phyloP scores from a whole-genome alignment of 2,329 filamentous ascomycete species.

The Botrytis tulipae region DNA sequence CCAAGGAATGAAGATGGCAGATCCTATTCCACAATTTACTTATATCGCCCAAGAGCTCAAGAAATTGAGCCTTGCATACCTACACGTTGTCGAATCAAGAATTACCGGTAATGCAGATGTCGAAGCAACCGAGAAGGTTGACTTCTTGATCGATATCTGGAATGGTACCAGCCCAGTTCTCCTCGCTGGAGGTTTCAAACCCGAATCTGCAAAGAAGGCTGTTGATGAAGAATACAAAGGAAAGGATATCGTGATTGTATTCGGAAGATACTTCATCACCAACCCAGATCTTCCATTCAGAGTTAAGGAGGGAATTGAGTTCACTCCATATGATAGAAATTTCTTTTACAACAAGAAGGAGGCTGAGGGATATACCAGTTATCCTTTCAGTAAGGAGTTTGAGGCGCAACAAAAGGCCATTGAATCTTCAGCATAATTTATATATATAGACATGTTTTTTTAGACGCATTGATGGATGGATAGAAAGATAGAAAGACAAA shows the following conservation, averaged over 20 bases:
- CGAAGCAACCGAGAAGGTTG: constrained; percentile 42
- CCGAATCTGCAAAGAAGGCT: constrained; percentile 42
- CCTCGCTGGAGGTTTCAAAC: constrained; percentile 48
- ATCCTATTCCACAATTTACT: constrained; percentile 62
- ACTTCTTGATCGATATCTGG: constrained; percentile 49
- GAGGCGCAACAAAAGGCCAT: constrained; percentile 22
- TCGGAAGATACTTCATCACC: constrained; percentile 46
- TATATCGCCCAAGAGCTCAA: constrained; percentile 54
- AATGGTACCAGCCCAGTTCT: constrained; percentile 46
- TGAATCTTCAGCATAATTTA: background rate
- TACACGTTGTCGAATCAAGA: constrained; percentile 59
- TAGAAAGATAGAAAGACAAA: background rate
- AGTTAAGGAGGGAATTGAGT: constrained; percentile 41
- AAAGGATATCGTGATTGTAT: constrained; percentile 43
- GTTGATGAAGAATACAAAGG: constrained; percentile 40
- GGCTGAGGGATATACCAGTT: constrained; percentile 41
- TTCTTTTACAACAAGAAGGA: constrained; percentile 40
- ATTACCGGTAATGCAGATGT: constrained; percentile 39
- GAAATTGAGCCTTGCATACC: constrained; percentile 54
- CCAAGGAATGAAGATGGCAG: constrained; percentile 61
- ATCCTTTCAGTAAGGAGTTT: constrained; percentile 38
- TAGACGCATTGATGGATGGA: background rate
- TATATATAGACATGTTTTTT: background rate
- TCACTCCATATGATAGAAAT: constrained; percentile 44
- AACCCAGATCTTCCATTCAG: constrained; percentile 48